These are phyloP conservation scores for Comarum palustre DNA, from an alignment of 306 rosid species.

Conservation along the genomic window DNA sequence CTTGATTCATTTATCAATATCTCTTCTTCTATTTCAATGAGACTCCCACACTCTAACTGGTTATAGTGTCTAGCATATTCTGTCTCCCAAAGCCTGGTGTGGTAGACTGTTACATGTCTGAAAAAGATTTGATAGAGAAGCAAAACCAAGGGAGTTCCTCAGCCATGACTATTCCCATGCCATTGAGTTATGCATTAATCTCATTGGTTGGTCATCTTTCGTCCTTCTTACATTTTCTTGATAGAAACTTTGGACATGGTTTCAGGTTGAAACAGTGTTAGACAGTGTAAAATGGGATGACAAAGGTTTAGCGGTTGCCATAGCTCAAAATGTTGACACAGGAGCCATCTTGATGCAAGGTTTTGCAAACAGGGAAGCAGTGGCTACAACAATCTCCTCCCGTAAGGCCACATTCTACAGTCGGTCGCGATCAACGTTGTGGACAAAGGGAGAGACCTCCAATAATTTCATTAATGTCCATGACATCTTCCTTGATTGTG, in stretches of 20 bases:
- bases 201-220: neutral
- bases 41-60: neutral
- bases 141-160: conserved; percentile 32
- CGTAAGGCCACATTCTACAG: conserved; percentile 88
- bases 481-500: conserved; percentile 79
- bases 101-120: neutral
- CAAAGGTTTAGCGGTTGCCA: conserved; percentile 82
- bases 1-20: neutral
- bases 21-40: neutral
- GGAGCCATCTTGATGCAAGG: conserved; percentile 96
- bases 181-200: neutral
- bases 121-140: conserved; percentile 6
- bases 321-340: conserved; percentile 87
- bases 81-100: neutral
- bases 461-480: conserved; percentile 80
- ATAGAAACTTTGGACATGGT: conserved; percentile 14
- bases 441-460: conserved; percentile 96
- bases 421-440: conserved; percentile 72
- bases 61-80: too few relatives aligned
- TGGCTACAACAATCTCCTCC: conserved; percentile 49
- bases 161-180: neutral
- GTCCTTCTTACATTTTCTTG: neutral
- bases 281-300: conserved; percentile 81
- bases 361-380: conserved; percentile 78
- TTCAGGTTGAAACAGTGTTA: conserved; percentile 65